Percentiles rank a stretch among this genome's conserved stretches.
Conservation (phyloP, 2,329 filamentous ascomycete genomes). For the Hypomyces rosellus region DNA sequence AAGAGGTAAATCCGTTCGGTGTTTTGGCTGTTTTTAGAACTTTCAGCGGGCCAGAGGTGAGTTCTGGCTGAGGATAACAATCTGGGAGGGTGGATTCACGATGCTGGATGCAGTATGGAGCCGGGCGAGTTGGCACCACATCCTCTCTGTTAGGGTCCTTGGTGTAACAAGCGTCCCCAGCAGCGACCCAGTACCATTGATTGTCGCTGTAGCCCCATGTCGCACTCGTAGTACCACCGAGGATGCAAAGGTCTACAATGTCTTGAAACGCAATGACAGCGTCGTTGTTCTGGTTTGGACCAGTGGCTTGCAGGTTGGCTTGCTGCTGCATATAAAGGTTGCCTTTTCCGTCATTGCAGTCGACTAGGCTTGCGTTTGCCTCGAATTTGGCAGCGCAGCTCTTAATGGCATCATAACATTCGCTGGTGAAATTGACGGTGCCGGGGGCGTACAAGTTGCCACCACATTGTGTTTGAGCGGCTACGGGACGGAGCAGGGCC, state of each 20-base stretch:
- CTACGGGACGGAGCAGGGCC: conserved; percentile 1
- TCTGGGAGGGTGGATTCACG: conserved; percentile 1
- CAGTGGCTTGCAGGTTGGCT: background rate
- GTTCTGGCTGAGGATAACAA: conserved; percentile 3
- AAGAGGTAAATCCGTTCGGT: conserved; percentile 1
- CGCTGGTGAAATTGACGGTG: background rate
- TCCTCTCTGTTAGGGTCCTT: background rate
- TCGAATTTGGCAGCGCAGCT: conserved; percentile 4
- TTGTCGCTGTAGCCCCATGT: conserved; percentile 6
- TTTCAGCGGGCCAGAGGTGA: background rate
- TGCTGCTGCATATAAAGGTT: conserved; percentile 10
- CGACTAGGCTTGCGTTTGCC: conserved; percentile 1
- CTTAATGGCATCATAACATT: conserved; percentile 3
- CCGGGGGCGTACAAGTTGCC: background rate
- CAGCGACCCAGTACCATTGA: conserved; percentile 7
- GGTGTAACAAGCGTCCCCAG: background rate
- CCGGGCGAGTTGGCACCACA: conserved; percentile 3
- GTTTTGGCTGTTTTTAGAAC: conserved; percentile 4
- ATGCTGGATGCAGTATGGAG: conserved; percentile 5
- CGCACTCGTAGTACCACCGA: background rate
- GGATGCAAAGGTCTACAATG: conserved; percentile 5
- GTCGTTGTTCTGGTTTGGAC: conserved; percentile 1
- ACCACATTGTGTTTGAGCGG: conserved; percentile 3
- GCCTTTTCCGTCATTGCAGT: conserved; percentile 1
- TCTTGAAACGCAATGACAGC: conserved; percentile 2